Percentiles rank a stretch among this genome's conserved stretches.
Evolutionary conservation across 2,329 filamentous ascomycete species (phyloP).

Genomic region (Aspergillus sergii): DNA sequence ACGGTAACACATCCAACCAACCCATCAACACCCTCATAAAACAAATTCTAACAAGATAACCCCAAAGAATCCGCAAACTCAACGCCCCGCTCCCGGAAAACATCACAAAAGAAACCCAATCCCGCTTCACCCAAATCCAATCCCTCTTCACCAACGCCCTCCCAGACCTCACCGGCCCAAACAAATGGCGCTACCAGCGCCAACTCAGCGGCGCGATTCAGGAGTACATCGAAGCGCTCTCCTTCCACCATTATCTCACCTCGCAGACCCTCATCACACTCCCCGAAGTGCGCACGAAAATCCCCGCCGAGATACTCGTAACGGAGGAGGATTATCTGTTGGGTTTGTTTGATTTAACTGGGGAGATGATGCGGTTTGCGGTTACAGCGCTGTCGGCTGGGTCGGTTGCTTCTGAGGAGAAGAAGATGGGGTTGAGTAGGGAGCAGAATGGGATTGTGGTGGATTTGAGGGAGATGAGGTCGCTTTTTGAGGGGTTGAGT

Average conservation of each 20-base stretch:
- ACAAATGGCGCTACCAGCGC: constrained; percentile 78
- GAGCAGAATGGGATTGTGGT: constrained; percentile 68
- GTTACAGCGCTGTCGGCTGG: constrained; percentile 83
- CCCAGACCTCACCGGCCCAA: constrained; percentile 74
- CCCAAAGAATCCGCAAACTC: constrained; percentile 43
- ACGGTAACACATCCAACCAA: constrained; percentile 54
- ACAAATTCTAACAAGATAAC: background rate
- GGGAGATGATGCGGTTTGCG: constrained; percentile 95
- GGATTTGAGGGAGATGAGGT: constrained; percentile 78
- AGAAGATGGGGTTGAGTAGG: constrained; percentile 4
- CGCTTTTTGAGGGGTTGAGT: constrained; percentile 74
- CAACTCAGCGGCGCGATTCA: constrained; percentile 81
- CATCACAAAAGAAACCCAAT: constrained; percentile 70
- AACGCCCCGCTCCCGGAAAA: constrained; percentile 60
- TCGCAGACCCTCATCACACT: constrained; percentile 73
- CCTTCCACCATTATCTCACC: constrained; percentile 84
- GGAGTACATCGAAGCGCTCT: constrained; percentile 90
- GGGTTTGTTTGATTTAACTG: constrained; percentile 89
- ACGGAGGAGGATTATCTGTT: constrained; percentile 85
- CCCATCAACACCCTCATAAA: background rate
- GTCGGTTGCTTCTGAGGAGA: constrained; percentile 36
- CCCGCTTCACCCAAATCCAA: constrained; percentile 71
- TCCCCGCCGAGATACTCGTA: constrained; percentile 60
- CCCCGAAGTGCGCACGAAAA: constrained; percentile 55
- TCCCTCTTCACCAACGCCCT: constrained; percentile 69